Evolutionary conservation across 495 filamentous ascomycete species (phyloP).

Genomic region (Tuber brumale): DNA sequence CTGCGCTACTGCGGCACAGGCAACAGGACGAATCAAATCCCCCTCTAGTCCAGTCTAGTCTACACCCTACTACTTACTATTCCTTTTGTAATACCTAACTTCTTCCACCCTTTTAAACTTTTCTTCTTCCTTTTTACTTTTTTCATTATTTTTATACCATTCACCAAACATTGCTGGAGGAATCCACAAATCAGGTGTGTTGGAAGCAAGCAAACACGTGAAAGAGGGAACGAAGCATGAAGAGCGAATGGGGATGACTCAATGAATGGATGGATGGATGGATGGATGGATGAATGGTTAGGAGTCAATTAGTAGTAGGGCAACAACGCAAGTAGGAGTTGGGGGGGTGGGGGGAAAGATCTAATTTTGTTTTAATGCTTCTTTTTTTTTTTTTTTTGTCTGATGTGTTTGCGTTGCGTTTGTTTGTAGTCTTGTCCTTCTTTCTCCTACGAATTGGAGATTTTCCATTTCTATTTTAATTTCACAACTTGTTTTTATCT

Average conservation of each 20-base stretch:
- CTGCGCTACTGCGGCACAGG: not conserved
- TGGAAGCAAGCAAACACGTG: not conserved
- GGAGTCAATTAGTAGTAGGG: not conserved
- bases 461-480: not conserved
- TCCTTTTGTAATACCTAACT: constrained; percentile 8
- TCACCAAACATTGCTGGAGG: not conserved
- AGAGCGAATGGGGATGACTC: not conserved
- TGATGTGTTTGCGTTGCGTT: constrained; percentile 2
- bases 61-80: not conserved
- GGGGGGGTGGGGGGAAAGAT: not conserved
- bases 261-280: not conserved
- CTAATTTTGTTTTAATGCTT: not conserved
- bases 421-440: constrained; percentile 7
- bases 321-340: not conserved
- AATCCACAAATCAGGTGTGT: not conserved
- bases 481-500: not conserved
- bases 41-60: not conserved
- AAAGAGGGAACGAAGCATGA: not conserved
- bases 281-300: not conserved
- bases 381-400: not conserved
- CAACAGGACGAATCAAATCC: not conserved
- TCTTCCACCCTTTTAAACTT: not conserved
- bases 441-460: constrained; percentile 8
- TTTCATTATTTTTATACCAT: not conserved
- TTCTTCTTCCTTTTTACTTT: not conserved